phyloP scores from a whole-genome alignment of 306 rosid genomes.

The Cucurbita pepo region DNA sequence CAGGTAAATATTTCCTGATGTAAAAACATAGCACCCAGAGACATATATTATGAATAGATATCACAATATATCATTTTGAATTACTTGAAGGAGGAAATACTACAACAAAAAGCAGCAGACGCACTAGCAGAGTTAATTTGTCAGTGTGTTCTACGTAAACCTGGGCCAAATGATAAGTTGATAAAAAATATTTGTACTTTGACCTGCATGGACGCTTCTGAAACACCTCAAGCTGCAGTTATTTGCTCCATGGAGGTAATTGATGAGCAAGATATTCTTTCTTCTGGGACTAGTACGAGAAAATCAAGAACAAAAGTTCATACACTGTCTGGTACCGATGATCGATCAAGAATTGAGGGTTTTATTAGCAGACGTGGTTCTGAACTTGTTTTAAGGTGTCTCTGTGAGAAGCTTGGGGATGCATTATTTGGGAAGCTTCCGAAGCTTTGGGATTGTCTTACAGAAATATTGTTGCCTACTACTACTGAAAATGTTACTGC shows the following conservation, averaged over 20 bases:
- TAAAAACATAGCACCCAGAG: neutral
- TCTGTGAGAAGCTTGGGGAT: slow-evolving; percentile 64
- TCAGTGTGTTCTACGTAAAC: slow-evolving; percentile 65
- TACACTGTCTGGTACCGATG: slow-evolving; percentile 55
- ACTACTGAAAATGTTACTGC: slow-evolving; percentile 21
- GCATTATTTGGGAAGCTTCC: slow-evolving; percentile 80
- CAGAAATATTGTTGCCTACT: slow-evolving; percentile 72
- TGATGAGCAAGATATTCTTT: slow-evolving; percentile 76
- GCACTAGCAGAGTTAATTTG: slow-evolving; percentile 91
- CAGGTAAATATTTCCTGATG: slow-evolving; percentile 37
- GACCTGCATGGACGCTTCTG: slow-evolving; percentile 75
- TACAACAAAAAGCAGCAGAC: slow-evolving; percentile 88
- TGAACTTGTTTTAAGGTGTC: slow-evolving; percentile 71
- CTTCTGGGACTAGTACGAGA: slow-evolving; percentile 34
- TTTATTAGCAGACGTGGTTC: slow-evolving; percentile 92
- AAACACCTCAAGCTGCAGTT: slow-evolving; percentile 85
- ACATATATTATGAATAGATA: neutral
- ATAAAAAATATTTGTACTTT: slow-evolving; percentile 78
- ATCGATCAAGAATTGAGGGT: slow-evolving; percentile 81
- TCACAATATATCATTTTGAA: slow-evolving; percentile 5
- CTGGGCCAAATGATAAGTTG: slow-evolving; percentile 88
- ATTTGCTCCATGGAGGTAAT: slow-evolving; percentile 59
- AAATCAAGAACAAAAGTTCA: slow-evolving; percentile 67
- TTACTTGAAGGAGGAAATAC: slow-evolving; percentile 69
- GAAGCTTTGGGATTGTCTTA: slow-evolving; percentile 92